phyloP scores from a whole-genome alignment of 345 rosid genomes.

The Eucalyptus sideroxylon region DNA sequence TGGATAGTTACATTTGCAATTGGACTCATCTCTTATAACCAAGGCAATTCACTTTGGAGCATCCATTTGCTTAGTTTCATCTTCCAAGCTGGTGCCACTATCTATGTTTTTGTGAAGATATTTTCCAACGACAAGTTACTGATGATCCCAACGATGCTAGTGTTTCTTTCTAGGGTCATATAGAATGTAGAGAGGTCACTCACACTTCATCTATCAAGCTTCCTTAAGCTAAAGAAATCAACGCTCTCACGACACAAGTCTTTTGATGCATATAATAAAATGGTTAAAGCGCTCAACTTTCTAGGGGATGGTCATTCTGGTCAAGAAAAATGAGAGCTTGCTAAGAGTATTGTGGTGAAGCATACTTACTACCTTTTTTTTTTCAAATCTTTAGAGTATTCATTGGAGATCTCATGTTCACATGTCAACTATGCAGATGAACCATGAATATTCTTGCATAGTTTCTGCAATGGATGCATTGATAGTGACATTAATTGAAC shows the following conservation, averaged over 20 bases:
- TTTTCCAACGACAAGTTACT: no score
- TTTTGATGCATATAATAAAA: background rate
- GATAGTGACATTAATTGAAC: background rate
- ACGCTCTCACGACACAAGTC: fast-evolving
- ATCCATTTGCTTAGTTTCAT: no score
- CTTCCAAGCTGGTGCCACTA: no score
- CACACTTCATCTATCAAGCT: background rate
- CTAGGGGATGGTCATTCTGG: background rate
- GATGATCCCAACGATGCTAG: fast-evolving
- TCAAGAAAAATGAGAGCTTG: background rate
- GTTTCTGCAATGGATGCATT: fast-evolving
- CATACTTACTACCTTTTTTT: background rate
- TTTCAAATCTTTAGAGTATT: background rate
- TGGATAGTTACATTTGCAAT: no score
- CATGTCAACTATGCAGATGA: background rate
- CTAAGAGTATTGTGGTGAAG: background rate
- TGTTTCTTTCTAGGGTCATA: background rate
- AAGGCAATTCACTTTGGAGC: no score
- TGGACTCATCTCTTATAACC: no score
- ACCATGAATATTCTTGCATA: background rate
- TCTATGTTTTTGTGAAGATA: no score
- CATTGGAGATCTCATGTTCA: background rate
- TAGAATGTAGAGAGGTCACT: background rate
- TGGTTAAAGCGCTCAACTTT: background rate
- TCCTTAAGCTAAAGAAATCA: background rate